A percentile compares a stretch with the other conserved stretches of the same genome.
Evolutionary conservation across 164 flowering plant species (phyloP).

Genomic region (Nymphaea thermarum): DNA sequence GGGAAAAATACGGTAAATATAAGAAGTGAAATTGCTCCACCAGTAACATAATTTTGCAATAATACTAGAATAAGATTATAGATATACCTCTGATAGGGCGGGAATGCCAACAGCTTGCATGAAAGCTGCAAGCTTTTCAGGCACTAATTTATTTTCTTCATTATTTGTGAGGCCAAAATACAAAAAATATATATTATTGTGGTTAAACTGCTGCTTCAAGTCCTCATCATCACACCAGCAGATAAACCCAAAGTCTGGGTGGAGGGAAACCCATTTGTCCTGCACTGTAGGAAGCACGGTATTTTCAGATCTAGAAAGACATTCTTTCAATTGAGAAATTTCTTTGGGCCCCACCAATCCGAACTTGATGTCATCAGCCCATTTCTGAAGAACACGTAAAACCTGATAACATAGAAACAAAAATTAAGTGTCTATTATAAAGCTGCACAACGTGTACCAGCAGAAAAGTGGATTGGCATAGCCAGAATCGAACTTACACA

Average conservation of each 20-base stretch:
- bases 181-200: conserved; percentile 43
- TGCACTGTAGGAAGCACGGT: conserved; percentile 59
- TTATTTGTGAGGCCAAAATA: conserved; percentile 42
- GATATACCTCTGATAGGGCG: conserved; percentile 65
- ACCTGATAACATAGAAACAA: conserved; percentile 31
- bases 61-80: not conserved
- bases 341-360: conserved; percentile 44
- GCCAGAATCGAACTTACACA: conserved; percentile 35
- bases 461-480: not conserved
- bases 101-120: conserved; percentile 58
- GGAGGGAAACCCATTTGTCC: conserved; percentile 89
- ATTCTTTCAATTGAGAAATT: conserved; percentile 38
- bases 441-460: not conserved
- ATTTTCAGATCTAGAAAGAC: conserved; percentile 34
- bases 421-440: conserved; percentile 3
- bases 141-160: conserved; percentile 30
- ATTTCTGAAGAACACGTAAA: conserved; percentile 46
- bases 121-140: conserved; percentile 27
- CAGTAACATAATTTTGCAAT: not conserved
- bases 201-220: conserved; percentile 49
- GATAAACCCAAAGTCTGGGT: conserved; percentile 62
- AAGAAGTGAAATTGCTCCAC: not conserved
- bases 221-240: conserved; percentile 87
- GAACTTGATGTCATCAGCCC: conserved; percentile 60
- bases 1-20: not conserved